A percentile compares a stretch with the other conserved stretches of the same genome.
phyloP scores from a whole-genome alignment of 345 rosid species.

The Corymbia maculata region DNA sequence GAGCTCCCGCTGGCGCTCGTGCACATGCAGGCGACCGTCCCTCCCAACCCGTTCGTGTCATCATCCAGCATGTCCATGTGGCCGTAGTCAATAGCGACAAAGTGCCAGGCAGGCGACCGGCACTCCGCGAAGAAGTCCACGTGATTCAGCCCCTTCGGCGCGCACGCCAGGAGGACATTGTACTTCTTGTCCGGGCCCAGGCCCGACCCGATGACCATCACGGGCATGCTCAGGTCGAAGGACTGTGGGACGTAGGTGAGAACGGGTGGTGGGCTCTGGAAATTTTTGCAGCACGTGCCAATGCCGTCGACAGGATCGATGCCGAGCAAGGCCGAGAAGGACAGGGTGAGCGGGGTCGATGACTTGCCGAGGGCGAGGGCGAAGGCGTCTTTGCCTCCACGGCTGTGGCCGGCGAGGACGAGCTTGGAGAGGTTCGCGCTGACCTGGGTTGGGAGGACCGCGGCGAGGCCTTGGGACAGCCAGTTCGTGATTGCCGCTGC shows the following conservation, averaged over 20 bases:
- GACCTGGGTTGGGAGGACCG: conserved; percentile 41
- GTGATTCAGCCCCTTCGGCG: conserved; percentile 73
- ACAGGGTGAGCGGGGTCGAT: background rate
- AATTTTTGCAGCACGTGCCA: background rate
- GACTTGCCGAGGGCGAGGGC: conserved; percentile 43
- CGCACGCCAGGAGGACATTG: conserved; percentile 64
- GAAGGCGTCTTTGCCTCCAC: conserved; percentile 77
- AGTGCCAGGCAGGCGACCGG: conserved; percentile 54
- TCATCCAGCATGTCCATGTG: conserved; percentile 81
- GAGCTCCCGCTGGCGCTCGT: conserved; percentile 64
- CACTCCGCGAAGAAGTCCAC: conserved; percentile 57
- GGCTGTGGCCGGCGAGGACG: conserved; percentile 65
- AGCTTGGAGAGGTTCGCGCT: conserved; percentile 40
- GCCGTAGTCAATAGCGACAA: conserved; percentile 66
- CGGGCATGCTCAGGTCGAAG: background rate
- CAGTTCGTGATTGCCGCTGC: conserved; percentile 44
- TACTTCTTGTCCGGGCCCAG: conserved; percentile 43
- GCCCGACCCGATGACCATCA: conserved; percentile 71
- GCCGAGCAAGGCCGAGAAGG: background rate
- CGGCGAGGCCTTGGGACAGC: conserved; percentile 32
- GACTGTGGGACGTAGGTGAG: background rate
- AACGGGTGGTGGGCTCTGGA: background rate
- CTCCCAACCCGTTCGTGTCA: conserved; percentile 59
- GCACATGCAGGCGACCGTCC: conserved; percentile 53
- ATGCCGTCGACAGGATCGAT: background rate